phyloP scores from a whole-genome alignment of 2,329 filamentous ascomycete genomes.

The Bipolaris cookei region DNA sequence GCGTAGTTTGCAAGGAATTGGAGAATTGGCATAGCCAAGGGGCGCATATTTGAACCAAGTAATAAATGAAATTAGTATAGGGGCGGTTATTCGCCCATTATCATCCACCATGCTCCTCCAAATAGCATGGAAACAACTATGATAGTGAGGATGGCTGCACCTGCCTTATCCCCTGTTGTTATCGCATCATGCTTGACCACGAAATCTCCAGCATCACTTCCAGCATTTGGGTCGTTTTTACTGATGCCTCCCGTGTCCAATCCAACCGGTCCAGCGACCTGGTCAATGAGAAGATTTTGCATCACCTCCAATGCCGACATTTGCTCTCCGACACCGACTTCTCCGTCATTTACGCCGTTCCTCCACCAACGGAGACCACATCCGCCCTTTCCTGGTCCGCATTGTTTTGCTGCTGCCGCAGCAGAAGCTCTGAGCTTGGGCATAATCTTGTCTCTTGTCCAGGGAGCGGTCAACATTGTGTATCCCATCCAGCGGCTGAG shows the following conservation, averaged over 20 bases:
- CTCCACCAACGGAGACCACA: constrained; percentile 55
- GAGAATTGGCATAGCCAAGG: not conserved
- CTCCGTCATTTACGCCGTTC: constrained; percentile 53
- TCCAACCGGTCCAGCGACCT: constrained; percentile 49
- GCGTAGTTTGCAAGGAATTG: not conserved
- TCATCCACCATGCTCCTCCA: constrained; percentile 60
- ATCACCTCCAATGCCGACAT: constrained; percentile 64
- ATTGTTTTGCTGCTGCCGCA: constrained; percentile 60
- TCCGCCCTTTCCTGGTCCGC: constrained; percentile 57
- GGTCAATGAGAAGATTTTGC: constrained; percentile 52
- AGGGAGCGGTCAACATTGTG: constrained; percentile 47
- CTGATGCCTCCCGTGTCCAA: constrained; percentile 60
- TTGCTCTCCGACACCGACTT: constrained; percentile 62
- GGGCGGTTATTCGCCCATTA: constrained; percentile 29
- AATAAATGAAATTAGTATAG: not conserved
- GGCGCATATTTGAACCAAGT: not conserved
- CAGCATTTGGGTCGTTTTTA: constrained; percentile 53
- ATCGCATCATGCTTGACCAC: constrained; percentile 46
- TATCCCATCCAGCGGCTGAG: constrained; percentile 51
- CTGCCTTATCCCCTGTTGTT: constrained; percentile 67
- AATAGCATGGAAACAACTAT: constrained; percentile 62
- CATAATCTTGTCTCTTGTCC: constrained; percentile 51
- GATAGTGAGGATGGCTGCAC: constrained; percentile 69
- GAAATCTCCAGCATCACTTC: constrained; percentile 34
- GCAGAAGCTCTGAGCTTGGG: constrained; percentile 61